Conservation (phyloP, 306 rosid species). For the Cucurbita pepo region DNA sequence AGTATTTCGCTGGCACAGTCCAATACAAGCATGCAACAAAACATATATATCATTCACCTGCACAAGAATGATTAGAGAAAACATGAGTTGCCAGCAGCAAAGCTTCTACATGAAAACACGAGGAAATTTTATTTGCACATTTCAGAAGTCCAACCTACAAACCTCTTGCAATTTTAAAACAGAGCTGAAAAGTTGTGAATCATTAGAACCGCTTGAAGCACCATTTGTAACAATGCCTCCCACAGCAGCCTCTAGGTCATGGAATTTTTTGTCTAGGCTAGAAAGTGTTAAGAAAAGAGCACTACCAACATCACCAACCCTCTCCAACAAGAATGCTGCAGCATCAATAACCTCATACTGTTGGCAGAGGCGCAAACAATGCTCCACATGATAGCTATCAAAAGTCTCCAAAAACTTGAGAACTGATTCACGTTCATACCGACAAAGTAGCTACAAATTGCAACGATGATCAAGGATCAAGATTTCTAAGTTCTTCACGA, state of each 20-base stretch:
- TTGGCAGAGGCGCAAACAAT: slow-evolving; percentile 80
- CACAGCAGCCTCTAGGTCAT: slow-evolving; percentile 64
- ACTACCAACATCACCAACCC: slow-evolving; percentile 90
- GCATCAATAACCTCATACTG: slow-evolving; percentile 77
- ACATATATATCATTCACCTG: slow-evolving; percentile 49
- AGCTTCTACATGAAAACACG: slow-evolving; percentile 2
- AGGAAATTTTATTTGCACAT: slow-evolving; percentile 2
- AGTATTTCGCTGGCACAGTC: slow-evolving; percentile 93
- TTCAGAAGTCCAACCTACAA: slow-evolving; percentile 14
- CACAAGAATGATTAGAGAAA: slow-evolving; percentile 9
- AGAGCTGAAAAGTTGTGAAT: slow-evolving; percentile 18
- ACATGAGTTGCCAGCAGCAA: slow-evolving; percentile 5
- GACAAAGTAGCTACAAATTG: slow-evolving; percentile 66
- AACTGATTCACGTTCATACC: slow-evolving; percentile 68
- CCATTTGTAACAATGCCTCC: slow-evolving; percentile 31
- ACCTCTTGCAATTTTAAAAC: slow-evolving; percentile 55
- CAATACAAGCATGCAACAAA: slow-evolving; percentile 66
- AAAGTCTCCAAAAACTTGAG: slow-evolving; percentile 84
- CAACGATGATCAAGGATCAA: background rate
- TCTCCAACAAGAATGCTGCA: slow-evolving; percentile 79
- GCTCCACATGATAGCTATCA: slow-evolving; percentile 88
- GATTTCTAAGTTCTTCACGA: background rate
- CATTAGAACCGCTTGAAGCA: slow-evolving; percentile 28
- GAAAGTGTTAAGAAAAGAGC: slow-evolving; percentile 84
- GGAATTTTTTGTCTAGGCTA: slow-evolving; percentile 54